Conservation (phyloP, 495 filamentous ascomycete genomes). For the Tuber borchii region DNA sequence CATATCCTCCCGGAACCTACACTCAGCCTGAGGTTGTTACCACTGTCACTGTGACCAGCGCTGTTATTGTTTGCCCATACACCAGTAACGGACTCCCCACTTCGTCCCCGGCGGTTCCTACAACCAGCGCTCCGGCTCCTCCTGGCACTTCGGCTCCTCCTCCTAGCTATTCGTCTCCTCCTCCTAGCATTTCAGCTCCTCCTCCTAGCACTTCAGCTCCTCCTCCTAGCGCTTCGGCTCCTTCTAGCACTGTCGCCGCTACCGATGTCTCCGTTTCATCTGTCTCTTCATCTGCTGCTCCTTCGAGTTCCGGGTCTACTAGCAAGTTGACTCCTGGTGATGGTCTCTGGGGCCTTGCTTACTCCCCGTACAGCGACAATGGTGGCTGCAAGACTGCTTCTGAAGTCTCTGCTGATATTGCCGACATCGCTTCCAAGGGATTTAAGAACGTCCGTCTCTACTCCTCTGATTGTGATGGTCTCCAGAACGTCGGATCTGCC, state of each 20-base stretch:
- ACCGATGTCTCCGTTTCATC: no score
- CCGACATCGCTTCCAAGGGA: constrained; percentile 61
- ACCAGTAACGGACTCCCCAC: constrained; percentile 44
- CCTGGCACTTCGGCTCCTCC: background rate
- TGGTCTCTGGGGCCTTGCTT: constrained; percentile 79
- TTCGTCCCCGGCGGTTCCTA: constrained; percentile 24
- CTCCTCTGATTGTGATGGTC: constrained; percentile 80
- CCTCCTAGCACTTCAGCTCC: constrained; percentile 18
- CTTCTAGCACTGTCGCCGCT: constrained; percentile 12
- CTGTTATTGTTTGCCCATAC: constrained; percentile 68
- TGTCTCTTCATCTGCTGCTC: constrained; percentile 8
- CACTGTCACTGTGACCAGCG: constrained; percentile 62
- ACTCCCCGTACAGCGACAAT: constrained; percentile 64
- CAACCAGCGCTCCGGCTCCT: constrained; percentile 23
- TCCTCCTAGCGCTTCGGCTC: constrained; percentile 17
- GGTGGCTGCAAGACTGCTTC: constrained; percentile 61
- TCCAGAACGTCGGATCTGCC: constrained; percentile 64
- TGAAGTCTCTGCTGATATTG: constrained; percentile 60
- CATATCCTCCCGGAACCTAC: constrained; percentile 66
- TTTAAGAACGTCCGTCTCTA: constrained; percentile 83
- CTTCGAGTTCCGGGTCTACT: constrained; percentile 22
- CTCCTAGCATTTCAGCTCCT: constrained; percentile 10
- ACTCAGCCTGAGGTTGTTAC: constrained; percentile 59
- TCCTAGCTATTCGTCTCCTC: no score
- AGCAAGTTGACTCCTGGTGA: constrained; percentile 14